phyloP scores from a whole-genome alignment of 345 rosid genomes.

The Eucalyptus erythrocorys region DNA sequence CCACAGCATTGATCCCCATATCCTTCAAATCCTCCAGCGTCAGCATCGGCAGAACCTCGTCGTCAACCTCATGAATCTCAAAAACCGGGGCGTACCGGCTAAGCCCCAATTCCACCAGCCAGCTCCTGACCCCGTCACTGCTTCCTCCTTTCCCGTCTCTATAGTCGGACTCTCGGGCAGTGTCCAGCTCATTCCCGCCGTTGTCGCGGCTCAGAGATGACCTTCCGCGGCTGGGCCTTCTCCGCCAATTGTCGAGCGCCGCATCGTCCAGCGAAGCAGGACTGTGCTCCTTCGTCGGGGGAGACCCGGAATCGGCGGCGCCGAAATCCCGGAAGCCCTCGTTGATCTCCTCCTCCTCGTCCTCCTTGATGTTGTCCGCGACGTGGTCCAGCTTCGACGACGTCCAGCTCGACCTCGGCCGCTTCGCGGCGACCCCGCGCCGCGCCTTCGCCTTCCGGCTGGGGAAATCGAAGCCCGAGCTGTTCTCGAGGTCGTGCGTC shows the following conservation, averaged over 20 bases:
- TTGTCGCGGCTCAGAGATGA: constrained; percentile 18
- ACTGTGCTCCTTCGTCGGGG: constrained; percentile 30
- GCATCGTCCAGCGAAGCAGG: constrained; percentile 28
- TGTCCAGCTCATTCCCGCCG: neutral
- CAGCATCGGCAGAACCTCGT: constrained; percentile 62
- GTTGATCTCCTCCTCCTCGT: constrained; percentile 18
- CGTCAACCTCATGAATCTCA: constrained; percentile 69
- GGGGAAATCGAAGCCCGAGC: constrained; percentile 3
- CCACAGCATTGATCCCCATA: constrained; percentile 73
- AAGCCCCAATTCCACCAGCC: constrained; percentile 53
- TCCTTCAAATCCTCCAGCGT: constrained; percentile 74
- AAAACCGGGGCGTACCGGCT: constrained; percentile 64
- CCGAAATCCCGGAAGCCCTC: constrained; percentile 30
- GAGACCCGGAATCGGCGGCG: constrained; percentile 33
- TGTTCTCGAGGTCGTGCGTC: neutral
- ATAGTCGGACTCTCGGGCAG: constrained; percentile 1
- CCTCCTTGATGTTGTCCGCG: constrained; percentile 14
- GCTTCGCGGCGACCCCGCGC: constrained; percentile 20
- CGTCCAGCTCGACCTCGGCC: constrained; percentile 38
- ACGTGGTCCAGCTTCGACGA: constrained; percentile 25
- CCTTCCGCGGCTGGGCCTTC: constrained; percentile 3
- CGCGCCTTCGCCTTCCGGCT: constrained; percentile 20
- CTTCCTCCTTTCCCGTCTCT: constrained; percentile 8
- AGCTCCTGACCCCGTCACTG: constrained; percentile 42
- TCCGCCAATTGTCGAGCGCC: constrained; percentile 20